A percentile compares a stretch with the other conserved stretches of the same genome.
Evolutionary conservation across 495 filamentous ascomycete species (phyloP).

Genomic region (Apodospora peruviana): DNA sequence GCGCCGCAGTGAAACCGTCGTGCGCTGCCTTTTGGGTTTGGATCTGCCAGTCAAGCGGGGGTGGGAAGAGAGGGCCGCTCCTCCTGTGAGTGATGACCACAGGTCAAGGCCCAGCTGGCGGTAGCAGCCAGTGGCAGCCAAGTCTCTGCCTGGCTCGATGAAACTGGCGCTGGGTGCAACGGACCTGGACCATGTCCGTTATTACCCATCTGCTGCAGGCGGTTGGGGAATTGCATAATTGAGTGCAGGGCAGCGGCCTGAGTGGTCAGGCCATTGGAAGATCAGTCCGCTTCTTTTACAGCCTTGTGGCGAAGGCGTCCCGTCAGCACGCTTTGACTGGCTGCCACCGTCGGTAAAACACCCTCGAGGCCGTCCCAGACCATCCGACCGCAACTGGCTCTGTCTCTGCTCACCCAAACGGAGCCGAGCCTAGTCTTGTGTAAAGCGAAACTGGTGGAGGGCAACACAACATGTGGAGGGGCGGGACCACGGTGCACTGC

Average conservation of each 20-base stretch:
- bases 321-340: conserved; percentile 19
- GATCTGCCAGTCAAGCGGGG: neutral
- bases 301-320: conserved; percentile 23
- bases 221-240: conserved; percentile 27
- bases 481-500: neutral
- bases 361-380: conserved; percentile 14
- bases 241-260: conserved; percentile 18
- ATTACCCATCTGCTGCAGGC: conserved; percentile 15
- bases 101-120: conserved; percentile 5
- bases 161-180: conserved; percentile 25
- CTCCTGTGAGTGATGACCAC: neutral
- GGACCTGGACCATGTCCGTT: conserved; percentile 15
- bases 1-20: neutral
- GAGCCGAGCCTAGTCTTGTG: neutral
- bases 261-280: conserved; percentile 17
- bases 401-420: neutral
- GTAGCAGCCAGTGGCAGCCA: neutral
- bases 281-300: conserved; percentile 13
- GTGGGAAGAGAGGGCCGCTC: neutral
- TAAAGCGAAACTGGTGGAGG: too few species aligned
- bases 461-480: too few species aligned
- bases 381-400: neutral
- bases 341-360: conserved; percentile 20
- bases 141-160: conserved; percentile 5
- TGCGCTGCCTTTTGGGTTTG: neutral